Base-by-base conservation (phyloP, 2,329 filamentous ascomycete species). In the Neurospora crassa region DNA sequence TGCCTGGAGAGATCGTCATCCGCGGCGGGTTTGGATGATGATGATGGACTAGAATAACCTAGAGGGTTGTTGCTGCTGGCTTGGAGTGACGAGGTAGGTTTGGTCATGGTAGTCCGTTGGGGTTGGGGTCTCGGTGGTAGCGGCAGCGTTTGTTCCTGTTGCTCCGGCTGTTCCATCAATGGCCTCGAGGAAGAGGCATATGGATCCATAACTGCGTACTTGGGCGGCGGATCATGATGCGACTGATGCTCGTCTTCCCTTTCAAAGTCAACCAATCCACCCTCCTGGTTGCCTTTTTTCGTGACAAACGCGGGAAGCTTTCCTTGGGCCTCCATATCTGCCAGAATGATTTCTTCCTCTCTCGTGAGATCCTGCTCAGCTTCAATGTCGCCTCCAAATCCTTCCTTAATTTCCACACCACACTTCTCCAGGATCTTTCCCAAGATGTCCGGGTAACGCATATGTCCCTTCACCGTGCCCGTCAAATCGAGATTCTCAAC, bases 401-500 rank as follows among this genome's bases (percentile, higher is more conserved):
- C 53, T 18, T 63, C 29, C 53, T 34, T 63, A 2, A 63, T 63
- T 3, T 63, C 53, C 0, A 63, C 24, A 63, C 53, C 53, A 63
- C 53, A 63, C 53, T 34, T 63, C 8, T 68, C 72, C 43, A 88
- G 79, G 34, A 88, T 88, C 78, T 86, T 82, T 40, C 82, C 82
- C 8, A 84, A 84, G 16, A 88, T 78, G 1, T 79, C 79, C 1
- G 77, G 75, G 40, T 79, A 79, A 2, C 81, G 77, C 70, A 82
- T 73, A 67, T 83, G 82, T 0, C 82, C 81, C 69, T 78, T 77
- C 11, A 88, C 85, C n/a, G 84, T 81, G 5, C 82, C 82, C 73
- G 84, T 87, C 34, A 88, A 79, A 71, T 88, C 79, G 18, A 88
- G 76, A 73, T 88, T 88, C 73, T 85, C 79, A 78, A 96, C 85